Conservation (phyloP, 2,329 filamentous ascomycete genomes). For the Fusarium goolgardi region DNA sequence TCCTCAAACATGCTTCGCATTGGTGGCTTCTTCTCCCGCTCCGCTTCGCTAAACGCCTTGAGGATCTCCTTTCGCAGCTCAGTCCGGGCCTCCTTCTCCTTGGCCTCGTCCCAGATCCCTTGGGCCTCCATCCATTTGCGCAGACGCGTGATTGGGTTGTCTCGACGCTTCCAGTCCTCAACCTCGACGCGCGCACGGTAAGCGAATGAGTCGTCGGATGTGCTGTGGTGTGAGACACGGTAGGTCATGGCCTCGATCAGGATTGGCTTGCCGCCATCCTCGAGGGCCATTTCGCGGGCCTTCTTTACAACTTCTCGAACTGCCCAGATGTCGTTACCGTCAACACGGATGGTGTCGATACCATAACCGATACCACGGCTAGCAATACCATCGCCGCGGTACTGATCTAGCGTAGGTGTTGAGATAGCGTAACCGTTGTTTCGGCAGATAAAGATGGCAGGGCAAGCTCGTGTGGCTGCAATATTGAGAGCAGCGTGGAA, state of each 20-base stretch:
- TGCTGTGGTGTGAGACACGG: conserved; percentile 97
- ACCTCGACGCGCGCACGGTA: conserved; percentile 95
- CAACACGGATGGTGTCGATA: conserved; percentile 92
- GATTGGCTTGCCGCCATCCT: conserved; percentile 83
- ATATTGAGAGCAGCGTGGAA: conserved; percentile 94
- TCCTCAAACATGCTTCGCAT: conserved; percentile 83
- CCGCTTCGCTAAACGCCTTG: conserved; percentile 84
- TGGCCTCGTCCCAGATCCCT: conserved; percentile 84
- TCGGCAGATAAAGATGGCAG: conserved; percentile 88
- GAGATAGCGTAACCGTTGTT: conserved; percentile 95
- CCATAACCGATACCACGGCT: conserved; percentile 89
- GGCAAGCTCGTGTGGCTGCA: conserved; percentile 87
- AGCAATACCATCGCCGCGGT: conserved; percentile 90
- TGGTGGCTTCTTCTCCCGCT: conserved; percentile 82
- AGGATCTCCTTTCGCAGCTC: conserved; percentile 79
- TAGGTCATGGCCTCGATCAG: conserved; percentile 98
- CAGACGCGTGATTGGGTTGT: conserved; percentile 87
- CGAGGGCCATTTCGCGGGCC: conserved; percentile 81
- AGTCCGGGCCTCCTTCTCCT: conserved; percentile 78
- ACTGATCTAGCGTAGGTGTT: conserved; percentile 89
- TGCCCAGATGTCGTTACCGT: conserved; percentile 95
- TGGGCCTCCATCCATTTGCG: conserved; percentile 91
- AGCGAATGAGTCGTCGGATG: conserved; percentile 95
- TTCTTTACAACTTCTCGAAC: conserved; percentile 82
- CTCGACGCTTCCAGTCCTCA: conserved; percentile 91